Conservation (phyloP, 306 rosid species). For the Vigna radiata region DNA sequence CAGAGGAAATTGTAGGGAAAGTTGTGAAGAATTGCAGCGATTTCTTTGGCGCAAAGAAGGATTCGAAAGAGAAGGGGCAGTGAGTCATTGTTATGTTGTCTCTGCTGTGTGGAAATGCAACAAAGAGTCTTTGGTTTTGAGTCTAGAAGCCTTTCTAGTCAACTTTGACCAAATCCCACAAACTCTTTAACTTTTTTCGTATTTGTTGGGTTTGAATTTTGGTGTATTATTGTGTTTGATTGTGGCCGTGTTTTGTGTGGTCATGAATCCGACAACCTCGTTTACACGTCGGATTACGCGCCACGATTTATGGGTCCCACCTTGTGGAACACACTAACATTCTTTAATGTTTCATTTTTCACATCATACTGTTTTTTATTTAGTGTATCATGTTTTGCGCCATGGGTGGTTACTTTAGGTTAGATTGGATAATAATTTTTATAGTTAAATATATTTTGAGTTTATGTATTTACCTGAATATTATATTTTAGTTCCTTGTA, state of each 20-base stretch:
- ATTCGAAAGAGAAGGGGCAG: constrained; percentile 12
- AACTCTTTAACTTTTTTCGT: background rate
- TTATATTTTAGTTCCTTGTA: too few species aligned
- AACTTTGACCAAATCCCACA: constrained; percentile 38
- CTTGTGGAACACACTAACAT: too few species aligned
- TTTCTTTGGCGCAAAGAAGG: constrained; percentile 33
- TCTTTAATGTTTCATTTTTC: too few species aligned
- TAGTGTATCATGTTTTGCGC: too few species aligned
- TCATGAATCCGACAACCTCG: background rate
- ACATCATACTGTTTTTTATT: too few species aligned
- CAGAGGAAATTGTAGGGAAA: constrained; percentile 43
- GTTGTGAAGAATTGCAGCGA: background rate
- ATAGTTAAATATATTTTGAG: too few species aligned
- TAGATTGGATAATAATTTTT: too few species aligned
- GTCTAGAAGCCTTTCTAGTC: constrained; percentile 32
- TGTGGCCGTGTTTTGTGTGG: background rate
- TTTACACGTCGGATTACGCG: background rate
- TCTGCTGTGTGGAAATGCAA: constrained; percentile 20
- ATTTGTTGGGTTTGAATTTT: constrained; percentile 4
- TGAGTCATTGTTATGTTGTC: background rate
- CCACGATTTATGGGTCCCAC: background rate
- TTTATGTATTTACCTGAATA: too few species aligned
- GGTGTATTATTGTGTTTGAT: background rate
- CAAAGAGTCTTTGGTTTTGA: constrained; percentile 38
- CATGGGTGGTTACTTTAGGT: too few species aligned